Evolutionary conservation across 116 monocot species (phyloP), one percentile per base, ranked within the genome.

Genomic region (Iris pallida): DNA sequence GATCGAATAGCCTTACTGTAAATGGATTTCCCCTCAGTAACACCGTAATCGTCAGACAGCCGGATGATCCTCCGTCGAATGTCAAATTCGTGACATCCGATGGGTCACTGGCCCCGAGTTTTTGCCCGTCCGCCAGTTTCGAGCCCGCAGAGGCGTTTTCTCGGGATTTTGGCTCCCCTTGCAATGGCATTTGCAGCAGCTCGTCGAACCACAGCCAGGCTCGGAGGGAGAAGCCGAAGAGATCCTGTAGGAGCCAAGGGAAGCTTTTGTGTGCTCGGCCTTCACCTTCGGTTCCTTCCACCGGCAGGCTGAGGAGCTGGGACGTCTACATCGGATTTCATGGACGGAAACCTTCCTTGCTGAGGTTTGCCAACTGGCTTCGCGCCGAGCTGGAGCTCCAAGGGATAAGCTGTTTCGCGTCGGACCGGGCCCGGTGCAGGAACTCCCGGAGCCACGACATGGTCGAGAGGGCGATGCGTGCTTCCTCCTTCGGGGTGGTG

Each of bases 251-350:
- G 78, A 73, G 8, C 20, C 74, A 63, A 2, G 74, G 81, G 17
- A 86, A 82, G 61, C 48, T 71, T 53, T 72, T 73, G 0, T 72
- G 59, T 52, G 16, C 76, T 56, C 61, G 57, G 20, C 55, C 76
- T 42, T 75, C 83, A 15, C 7, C 77, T 60, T 67, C 80, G 20
- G 70, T 71, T 75, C 68, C 92, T 51, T 85, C 92, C 19, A 68
- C 74, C 12, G 71, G 53, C 45, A 80, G 83, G 57, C 59, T 73
- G 3, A 73, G 79, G 69, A 96, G 58, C 46, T 89, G 66, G 68
- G 96, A 96, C 75, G 86, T 96, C 11, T 96, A 89, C 55, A 80
- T 96, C 10, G 96, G 91, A 7, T 96, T 80, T 71, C 96, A 96
- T 85, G 96, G 96, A 14, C 53, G 86, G n/a, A 96, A 87, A 49